A percentile compares a stretch with the other conserved stretches of the same genome.
Conservation (phyloP, 345 rosid genomes). For the Anacardium occidentale region DNA sequence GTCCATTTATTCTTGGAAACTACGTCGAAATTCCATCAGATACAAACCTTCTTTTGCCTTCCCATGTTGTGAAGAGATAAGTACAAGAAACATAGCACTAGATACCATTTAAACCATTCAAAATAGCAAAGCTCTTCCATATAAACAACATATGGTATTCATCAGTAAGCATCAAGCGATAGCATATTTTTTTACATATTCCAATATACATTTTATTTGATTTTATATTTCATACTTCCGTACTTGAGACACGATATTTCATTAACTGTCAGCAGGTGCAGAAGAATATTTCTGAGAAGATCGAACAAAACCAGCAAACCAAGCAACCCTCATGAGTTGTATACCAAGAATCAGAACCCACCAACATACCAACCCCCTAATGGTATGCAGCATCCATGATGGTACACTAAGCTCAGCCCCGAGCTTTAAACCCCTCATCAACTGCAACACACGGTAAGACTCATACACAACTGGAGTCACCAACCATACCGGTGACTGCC, state of each 20-base stretch:
- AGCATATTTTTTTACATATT: background rate
- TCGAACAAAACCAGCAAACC: slow-evolving; percentile 83
- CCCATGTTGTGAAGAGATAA: too few species aligned
- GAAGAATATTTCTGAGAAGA: slow-evolving; percentile 25
- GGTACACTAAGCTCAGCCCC: slow-evolving; percentile 75
- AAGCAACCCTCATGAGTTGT: slow-evolving; percentile 95
- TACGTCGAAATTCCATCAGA: too few species aligned
- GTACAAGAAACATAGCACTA: too few species aligned
- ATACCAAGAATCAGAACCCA: slow-evolving; percentile 87
- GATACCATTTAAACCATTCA: too few species aligned
- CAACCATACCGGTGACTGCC: slow-evolving; percentile 92
- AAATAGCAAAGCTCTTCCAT: too few species aligned
- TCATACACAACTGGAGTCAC: slow-evolving; percentile 91
- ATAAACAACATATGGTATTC: too few species aligned
- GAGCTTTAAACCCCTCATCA: slow-evolving; percentile 84
- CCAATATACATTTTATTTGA: slow-evolving; percentile 10
- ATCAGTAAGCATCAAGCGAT: background rate
- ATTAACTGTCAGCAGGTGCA: slow-evolving; percentile 32
- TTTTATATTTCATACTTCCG: background rate
- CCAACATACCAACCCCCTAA: slow-evolving; percentile 86
- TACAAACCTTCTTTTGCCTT: too few species aligned
- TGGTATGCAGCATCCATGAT: slow-evolving; percentile 69
- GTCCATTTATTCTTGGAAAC: too few species aligned
- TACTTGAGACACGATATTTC: background rate
- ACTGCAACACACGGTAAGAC: slow-evolving; percentile 71